phyloP scores from a whole-genome alignment of 2,329 filamentous ascomycete species.

The Huntiella omanensis region DNA sequence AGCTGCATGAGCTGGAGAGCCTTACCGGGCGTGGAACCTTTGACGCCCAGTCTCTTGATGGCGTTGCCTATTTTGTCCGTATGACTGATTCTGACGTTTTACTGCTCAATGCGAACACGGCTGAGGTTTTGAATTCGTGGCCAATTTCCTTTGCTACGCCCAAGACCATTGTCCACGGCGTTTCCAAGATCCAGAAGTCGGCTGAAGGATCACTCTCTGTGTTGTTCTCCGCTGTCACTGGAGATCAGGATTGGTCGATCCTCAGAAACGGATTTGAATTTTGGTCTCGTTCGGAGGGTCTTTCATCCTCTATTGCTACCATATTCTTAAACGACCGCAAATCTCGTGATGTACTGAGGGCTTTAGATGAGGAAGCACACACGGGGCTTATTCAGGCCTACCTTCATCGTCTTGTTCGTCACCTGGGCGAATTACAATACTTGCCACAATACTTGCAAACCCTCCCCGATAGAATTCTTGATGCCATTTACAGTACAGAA shows the following conservation, averaged over 20 bases:
- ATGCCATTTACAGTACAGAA: constrained; percentile 41
- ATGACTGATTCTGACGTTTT: constrained; percentile 56
- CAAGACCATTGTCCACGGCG: constrained; percentile 41
- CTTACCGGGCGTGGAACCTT: constrained; percentile 54
- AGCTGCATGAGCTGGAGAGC: constrained; percentile 62
- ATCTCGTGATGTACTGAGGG: constrained; percentile 55
- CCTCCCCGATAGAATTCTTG: constrained; percentile 50
- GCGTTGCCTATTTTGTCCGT: constrained; percentile 78
- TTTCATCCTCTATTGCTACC: constrained; percentile 64
- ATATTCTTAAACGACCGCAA: constrained; percentile 62
- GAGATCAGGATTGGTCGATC: constrained; percentile 54
- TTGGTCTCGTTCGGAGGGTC: constrained; percentile 67
- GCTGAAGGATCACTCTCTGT: constrained; percentile 44
- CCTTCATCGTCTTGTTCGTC: constrained; percentile 66
- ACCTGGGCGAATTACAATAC: constrained; percentile 57
- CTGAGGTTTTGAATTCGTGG: constrained; percentile 63
- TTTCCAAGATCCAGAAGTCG: constrained; percentile 68
- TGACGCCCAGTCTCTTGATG: constrained; percentile 55
- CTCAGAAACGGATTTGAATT: constrained; percentile 62
- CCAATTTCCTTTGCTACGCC: constrained; percentile 28
- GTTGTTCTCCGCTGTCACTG: constrained; percentile 43
- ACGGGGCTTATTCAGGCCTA: constrained; percentile 69
- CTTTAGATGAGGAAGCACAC: constrained; percentile 71
- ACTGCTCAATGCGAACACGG: constrained; percentile 57
- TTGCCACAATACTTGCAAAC: constrained; percentile 55